Conservation (phyloP, 179 eudicot species). For the Patellifolia procumbens region DNA sequence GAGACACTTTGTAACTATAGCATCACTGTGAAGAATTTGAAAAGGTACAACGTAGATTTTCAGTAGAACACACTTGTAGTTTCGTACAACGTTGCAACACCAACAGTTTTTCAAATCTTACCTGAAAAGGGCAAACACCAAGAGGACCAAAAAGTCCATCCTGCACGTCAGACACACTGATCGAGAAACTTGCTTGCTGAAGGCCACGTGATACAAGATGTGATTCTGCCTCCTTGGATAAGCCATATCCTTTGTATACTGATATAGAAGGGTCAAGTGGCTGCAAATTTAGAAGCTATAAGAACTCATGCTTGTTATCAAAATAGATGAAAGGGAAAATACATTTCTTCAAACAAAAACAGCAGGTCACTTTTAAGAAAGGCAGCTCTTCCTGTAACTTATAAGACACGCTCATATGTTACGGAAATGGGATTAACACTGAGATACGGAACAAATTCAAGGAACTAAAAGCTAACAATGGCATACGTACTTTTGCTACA, state of each 20-base stretch:
- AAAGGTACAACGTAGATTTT: no score
- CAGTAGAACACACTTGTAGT: no score
- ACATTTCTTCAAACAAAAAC: not conserved
- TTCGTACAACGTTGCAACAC: no score
- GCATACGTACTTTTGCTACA: no score
- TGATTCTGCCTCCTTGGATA: constrained; percentile 34
- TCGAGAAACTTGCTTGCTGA: constrained; percentile 28
- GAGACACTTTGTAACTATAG: no score
- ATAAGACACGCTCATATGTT: not conserved
- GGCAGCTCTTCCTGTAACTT: not conserved
- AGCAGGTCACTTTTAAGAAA: not conserved
- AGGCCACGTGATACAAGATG: constrained; percentile 31
- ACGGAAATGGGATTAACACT: not conserved
- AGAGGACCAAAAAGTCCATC: constrained; percentile 35
- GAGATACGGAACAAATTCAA: not conserved
- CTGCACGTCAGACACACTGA: constrained; percentile 31
- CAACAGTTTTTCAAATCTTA: not conserved
- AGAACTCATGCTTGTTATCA: not conserved
- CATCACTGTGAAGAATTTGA: no score
- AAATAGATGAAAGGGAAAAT: not conserved
- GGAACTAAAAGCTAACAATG: no score
- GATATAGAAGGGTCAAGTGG: constrained; percentile 36
- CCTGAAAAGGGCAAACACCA: constrained; percentile 32
- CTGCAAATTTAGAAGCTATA: constrained; percentile 10
- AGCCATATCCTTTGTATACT: constrained; percentile 36